A percentile compares a stretch with the other conserved stretches of the same genome.
Evolutionary conservation across 768 basidiomycete species (phyloP).

Genomic region (Tulasnella sp.): DNA sequence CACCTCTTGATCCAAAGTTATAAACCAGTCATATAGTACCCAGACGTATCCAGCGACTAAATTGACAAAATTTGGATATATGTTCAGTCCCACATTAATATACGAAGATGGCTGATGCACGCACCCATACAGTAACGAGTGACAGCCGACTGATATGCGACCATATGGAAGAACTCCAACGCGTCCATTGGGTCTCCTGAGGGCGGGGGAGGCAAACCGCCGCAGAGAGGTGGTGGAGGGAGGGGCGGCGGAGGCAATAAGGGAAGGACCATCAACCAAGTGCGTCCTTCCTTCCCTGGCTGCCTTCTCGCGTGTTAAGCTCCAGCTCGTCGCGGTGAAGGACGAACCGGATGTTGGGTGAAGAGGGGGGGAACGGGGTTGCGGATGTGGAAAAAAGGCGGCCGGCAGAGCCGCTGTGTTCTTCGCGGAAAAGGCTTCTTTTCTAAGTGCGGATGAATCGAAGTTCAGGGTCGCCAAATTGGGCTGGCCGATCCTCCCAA

Average conservation of each 20-base stretch:
- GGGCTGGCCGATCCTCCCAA: neutral
- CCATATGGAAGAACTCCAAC: neutral
- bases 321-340: neutral
- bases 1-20: conserved; percentile 18
- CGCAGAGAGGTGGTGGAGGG: neutral
- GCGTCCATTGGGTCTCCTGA: neutral
- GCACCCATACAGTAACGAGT: neutral
- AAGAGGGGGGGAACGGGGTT: neutral
- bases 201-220: neutral
- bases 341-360: neutral
- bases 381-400: neutral
- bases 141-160: neutral
- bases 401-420: too few species aligned
- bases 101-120: neutral
- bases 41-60: conserved; percentile 15
- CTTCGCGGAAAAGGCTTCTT: too few species aligned
- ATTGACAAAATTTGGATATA: neutral
- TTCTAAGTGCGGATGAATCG: neutral
- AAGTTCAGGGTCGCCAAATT: neutral
- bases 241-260: neutral
- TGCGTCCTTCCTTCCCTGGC: neutral
- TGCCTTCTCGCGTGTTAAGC: neutral
- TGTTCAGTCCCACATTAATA: neutral
- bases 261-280: neutral
- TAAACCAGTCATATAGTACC: conserved; percentile 17